Evolutionary conservation across 129 eudicot genomes (phyloP).

Genomic region (Helianthus annuus): HanXRQr2.0-SUNRISE NC_035434.2:153337209-153337708

Average conservation of each 20-base stretch:
- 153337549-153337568: slow-evolving; percentile 27
- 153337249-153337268: slow-evolving; percentile 95
- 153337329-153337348: slow-evolving; percentile 90
- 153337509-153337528: slow-evolving; percentile 58
- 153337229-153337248: slow-evolving; percentile 84
- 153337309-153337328: slow-evolving; percentile 89
- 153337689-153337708: slow-evolving; percentile 96
- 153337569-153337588: slow-evolving; percentile 12
- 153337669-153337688: slow-evolving; percentile 89
- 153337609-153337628: slow-evolving; percentile 78
- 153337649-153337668: slow-evolving; percentile 76
- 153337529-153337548: slow-evolving; percentile 69
- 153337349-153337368: slow-evolving; percentile 99
- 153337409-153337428: slow-evolving; percentile 82
- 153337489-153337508: slow-evolving; percentile 80
- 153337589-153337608: slow-evolving; percentile 54
- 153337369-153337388: slow-evolving; percentile 93
- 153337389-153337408: slow-evolving; percentile 96
- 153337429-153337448: slow-evolving; percentile 91
- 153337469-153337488: slow-evolving; percentile 58
- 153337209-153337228: slow-evolving; percentile 95
- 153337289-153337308: slow-evolving; percentile 93
- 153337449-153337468: slow-evolving; percentile 86
- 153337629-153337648: slow-evolving; percentile 62
- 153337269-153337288: slow-evolving; percentile 90